Percentiles rank a stretch among this genome's conserved stretches.
phyloP scores from a whole-genome alignment of 1,284 basidiomycete genomes.

The Trametes sp. region DNA sequence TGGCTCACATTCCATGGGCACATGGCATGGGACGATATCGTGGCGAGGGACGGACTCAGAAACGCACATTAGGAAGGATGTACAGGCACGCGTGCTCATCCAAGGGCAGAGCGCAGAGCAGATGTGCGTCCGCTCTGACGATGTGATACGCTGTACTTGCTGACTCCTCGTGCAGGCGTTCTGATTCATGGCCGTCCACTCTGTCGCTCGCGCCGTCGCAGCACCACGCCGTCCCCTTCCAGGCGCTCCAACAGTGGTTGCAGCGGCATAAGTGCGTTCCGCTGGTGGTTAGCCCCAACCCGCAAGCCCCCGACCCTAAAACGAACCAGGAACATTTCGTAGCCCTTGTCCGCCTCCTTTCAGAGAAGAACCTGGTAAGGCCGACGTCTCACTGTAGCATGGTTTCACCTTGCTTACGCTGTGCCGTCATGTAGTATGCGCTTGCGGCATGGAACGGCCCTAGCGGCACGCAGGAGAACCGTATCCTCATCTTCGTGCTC shows the following conservation, averaged over 20 bases:
- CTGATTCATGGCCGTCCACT: constrained; percentile 60
- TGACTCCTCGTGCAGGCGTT: constrained; percentile 48
- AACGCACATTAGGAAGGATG: constrained; percentile 51
- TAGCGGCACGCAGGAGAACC: constrained; percentile 51
- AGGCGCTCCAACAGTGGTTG: constrained; percentile 60
- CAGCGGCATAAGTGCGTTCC: constrained; percentile 42
- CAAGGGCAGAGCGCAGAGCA: constrained; percentile 35
- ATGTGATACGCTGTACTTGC: not conserved
- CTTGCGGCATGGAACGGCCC: constrained; percentile 60
- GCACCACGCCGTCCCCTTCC: constrained; percentile 49
- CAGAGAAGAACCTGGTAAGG: constrained; percentile 53
- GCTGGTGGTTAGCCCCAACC: constrained; percentile 30
- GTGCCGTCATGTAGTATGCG: constrained; percentile 55
- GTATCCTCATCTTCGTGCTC: constrained; percentile 60
- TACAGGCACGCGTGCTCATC: constrained; percentile 45
- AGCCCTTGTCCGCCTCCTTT: constrained; percentile 51
- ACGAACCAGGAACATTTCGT: constrained; percentile 51
- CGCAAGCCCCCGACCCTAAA: constrained; percentile 26
- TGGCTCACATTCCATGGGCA: constrained; percentile 11
- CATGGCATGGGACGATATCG: constrained; percentile 61
- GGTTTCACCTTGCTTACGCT: not conserved
- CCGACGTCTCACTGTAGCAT: not conserved
- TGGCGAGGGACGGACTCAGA: constrained; percentile 54
- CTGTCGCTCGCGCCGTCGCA: constrained; percentile 53
- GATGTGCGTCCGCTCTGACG: constrained; percentile 31